Evolutionary conservation across 2,329 filamentous ascomycete genomes (phyloP).

Genomic region (Stachybotrys chlorohalonatus): DNA sequence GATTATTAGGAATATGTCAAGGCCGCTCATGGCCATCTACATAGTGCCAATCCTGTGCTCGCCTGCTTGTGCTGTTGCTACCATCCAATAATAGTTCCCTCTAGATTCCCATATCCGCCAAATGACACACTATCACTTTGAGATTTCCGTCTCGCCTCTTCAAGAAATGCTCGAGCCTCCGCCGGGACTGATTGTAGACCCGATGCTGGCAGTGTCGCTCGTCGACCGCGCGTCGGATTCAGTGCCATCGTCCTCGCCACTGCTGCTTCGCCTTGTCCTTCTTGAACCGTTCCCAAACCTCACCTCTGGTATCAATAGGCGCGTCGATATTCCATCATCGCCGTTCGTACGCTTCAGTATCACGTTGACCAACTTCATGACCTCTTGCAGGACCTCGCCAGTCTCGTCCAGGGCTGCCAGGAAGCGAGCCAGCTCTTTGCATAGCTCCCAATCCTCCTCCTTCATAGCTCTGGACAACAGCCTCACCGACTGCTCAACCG

Average conservation of each 20-base stretch:
- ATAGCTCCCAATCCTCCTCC: constrained; percentile 89
- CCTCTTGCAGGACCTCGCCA: constrained; percentile 68
- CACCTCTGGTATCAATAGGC: constrained; percentile 21
- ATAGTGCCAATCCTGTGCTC: not conserved
- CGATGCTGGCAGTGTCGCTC: constrained; percentile 27
- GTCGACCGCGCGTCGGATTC: constrained; percentile 26
- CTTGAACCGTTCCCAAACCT: constrained; percentile 19
- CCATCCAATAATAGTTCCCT: not conserved
- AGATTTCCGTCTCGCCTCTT: not conserved
- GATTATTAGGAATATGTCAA: too few species aligned
- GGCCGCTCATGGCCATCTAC: not conserved
- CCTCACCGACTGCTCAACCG: constrained; percentile 69
- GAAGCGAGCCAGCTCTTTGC: constrained; percentile 91
- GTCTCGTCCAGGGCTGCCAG: constrained; percentile 84
- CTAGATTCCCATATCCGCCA: too few species aligned
- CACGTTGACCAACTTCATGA: constrained; percentile 53
- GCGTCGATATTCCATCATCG: constrained; percentile 15
- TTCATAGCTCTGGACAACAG: constrained; percentile 72
- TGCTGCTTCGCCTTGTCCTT: constrained; percentile 14
- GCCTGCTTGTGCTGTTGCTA: not conserved
- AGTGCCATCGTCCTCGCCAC: constrained; percentile 22
- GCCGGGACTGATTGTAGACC: constrained; percentile 21
- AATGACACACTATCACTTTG: too few species aligned
- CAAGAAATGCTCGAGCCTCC: constrained; percentile 2
- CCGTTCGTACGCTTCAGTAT: constrained; percentile 18